Conservation (phyloP, 495 filamentous ascomycete genomes). For the Lentithecium fluviatile region DNA sequence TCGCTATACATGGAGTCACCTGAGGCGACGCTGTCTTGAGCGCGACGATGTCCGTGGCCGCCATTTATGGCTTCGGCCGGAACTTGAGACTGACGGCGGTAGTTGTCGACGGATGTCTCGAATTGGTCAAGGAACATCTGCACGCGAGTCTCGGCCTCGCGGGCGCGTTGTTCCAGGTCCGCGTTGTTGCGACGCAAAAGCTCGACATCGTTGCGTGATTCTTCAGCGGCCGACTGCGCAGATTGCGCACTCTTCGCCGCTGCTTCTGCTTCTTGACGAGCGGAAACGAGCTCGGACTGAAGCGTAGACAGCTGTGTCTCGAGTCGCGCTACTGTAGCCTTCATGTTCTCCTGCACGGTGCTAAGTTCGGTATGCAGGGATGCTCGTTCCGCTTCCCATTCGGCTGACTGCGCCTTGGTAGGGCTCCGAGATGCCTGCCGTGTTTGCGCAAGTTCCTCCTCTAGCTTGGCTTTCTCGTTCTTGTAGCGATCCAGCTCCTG, state of each 20-base stretch:
- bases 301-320: slow-evolving; percentile 69
- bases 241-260: slow-evolving; percentile 59
- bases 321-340: slow-evolving; percentile 54
- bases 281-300: slow-evolving; percentile 62
- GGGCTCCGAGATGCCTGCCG: slow-evolving; percentile 38
- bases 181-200: slow-evolving; percentile 78
- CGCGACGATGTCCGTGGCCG: slow-evolving; percentile 33
- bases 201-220: slow-evolving; percentile 67
- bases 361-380: slow-evolving; percentile 65
- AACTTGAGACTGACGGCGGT: slow-evolving; percentile 72
- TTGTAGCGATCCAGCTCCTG: slow-evolving; percentile 90
- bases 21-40: slow-evolving; percentile 34
- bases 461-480: slow-evolving; percentile 75
- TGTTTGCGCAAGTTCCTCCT: slow-evolving; percentile 67
- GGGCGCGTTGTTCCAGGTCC: slow-evolving; percentile 73
- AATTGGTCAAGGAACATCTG: slow-evolving; percentile 91
- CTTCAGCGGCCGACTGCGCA: slow-evolving; percentile 5
- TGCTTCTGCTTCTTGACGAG: slow-evolving; percentile 66
- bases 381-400: slow-evolving; percentile 77
- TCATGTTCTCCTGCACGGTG: slow-evolving; percentile 64
- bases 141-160: slow-evolving; percentile 90
- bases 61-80: slow-evolving; percentile 44
- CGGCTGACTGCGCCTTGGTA: slow-evolving; percentile 48
- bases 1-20: slow-evolving; percentile 35
- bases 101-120: slow-evolving; percentile 88